These are phyloP conservation scores for Amaranthus palmeri DNA, from an alignment of 148 eudicot species.

Conservation along the genomic window DNA sequence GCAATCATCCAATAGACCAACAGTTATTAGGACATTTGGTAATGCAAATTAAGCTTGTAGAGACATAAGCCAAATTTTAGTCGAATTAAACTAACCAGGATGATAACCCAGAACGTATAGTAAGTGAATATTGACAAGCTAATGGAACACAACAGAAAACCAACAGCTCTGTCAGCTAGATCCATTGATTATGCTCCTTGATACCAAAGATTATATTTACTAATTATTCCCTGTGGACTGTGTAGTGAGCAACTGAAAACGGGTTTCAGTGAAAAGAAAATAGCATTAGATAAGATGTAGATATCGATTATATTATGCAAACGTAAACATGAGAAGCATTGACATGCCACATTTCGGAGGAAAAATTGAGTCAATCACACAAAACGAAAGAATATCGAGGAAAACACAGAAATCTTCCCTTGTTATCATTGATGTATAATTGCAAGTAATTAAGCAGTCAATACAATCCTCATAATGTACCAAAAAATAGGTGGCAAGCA, in stretches of 20 bases:
- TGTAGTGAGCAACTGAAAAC: background rate
- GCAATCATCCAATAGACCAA: slow-evolving; percentile 23
- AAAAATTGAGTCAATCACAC: background rate
- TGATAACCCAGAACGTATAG: slow-evolving; percentile 90
- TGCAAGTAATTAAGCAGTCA: background rate
- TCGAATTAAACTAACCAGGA: slow-evolving; percentile 51
- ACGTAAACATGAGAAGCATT: background rate
- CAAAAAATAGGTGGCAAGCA: background rate
- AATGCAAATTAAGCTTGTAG: background rate
- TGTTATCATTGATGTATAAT: background rate
- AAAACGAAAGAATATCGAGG: background rate
- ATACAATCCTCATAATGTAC: background rate
- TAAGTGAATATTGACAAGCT: slow-evolving; percentile 85
- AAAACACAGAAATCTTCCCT: background rate
- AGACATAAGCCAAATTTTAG: background rate
- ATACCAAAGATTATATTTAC: background rate
- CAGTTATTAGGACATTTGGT: background rate
- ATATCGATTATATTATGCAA: background rate
- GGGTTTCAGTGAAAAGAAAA: background rate
- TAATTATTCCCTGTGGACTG: background rate
- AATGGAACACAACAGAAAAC: slow-evolving; percentile 52
- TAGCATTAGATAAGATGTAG: background rate
- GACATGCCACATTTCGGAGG: background rate
- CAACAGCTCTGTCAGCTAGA: slow-evolving; percentile 84
- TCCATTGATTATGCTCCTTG: slow-evolving; percentile 45